Evolutionary conservation across 495 filamentous ascomycete genomes (phyloP).

Genomic region (Achaetomiella virescens): DNA sequence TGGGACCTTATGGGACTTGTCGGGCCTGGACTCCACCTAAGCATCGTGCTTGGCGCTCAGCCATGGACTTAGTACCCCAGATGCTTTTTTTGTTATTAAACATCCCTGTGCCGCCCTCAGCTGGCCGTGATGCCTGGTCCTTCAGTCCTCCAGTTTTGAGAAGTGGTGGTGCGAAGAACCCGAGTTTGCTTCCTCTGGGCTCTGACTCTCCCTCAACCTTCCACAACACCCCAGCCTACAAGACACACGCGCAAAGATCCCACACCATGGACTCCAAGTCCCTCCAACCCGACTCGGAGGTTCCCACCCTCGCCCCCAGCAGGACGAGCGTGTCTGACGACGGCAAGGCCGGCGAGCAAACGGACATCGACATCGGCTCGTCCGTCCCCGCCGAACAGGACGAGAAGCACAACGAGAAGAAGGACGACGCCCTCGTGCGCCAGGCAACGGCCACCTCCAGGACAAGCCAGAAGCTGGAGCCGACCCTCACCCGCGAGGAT

Average conservation of each 20-base stretch:
- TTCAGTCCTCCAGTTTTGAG: no score
- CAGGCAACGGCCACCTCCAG: conserved; percentile 27
- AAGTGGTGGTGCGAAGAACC: no score
- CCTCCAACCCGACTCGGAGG: conserved; percentile 19
- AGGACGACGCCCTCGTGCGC: conserved; percentile 18
- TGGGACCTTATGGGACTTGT: no score
- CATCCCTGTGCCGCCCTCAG: no score
- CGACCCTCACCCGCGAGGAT: conserved; percentile 31
- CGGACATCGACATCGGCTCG: conserved; percentile 15
- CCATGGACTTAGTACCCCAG: no score
- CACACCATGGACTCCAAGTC: conserved; percentile 17
- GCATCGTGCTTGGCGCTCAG: no score
- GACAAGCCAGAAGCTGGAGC: conserved; percentile 19
- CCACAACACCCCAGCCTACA: no score
- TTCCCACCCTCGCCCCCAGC: conserved; percentile 29
- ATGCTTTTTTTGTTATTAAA: no score
- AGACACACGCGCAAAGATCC: not conserved
- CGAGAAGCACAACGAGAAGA: conserved; percentile 9
- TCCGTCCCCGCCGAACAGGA: not conserved
- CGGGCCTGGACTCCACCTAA: no score
- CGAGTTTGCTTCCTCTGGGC: no score
- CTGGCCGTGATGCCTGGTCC: no score
- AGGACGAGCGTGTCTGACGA: conserved; percentile 24
- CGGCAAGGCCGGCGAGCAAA: conserved; percentile 21
- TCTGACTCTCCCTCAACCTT: no score